phyloP scores from a whole-genome alignment of 208 protist species.

The Trypanosoma melophagium region DNA sequence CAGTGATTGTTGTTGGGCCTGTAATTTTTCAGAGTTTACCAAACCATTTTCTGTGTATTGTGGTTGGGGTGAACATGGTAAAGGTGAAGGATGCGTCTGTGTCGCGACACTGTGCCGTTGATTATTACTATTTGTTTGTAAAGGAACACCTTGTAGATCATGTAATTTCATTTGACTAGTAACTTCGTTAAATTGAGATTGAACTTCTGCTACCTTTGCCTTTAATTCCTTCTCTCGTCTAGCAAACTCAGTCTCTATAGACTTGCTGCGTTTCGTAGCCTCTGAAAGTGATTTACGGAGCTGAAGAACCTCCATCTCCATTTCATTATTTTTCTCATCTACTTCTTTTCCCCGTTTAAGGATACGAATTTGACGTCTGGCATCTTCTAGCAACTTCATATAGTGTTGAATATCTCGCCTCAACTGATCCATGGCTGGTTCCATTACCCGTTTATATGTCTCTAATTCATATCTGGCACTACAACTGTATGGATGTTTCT shows the following conservation, averaged over 20 bases:
- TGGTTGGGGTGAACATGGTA: too few relatives aligned
- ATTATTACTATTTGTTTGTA: too few relatives aligned
- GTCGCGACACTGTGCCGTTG: not conserved
- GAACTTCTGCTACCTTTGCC: slow-evolving; percentile 4
- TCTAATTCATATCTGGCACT: slow-evolving; percentile 45
- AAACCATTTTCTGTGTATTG: not conserved
- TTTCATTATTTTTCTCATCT: slow-evolving; percentile 7
- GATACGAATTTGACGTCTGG: slow-evolving; percentile 24
- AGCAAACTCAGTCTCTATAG: not conserved
- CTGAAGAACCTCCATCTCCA: not conserved
- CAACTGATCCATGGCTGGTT: slow-evolving; percentile 47
- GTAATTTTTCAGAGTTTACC: not conserved
- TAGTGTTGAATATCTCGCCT: slow-evolving; percentile 42
- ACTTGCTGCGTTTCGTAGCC: not conserved
- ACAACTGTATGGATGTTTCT: slow-evolving; percentile 29
- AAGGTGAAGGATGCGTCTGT: not conserved
- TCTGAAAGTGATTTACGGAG: slow-evolving; percentile 1
- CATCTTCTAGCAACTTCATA: slow-evolving; percentile 29
- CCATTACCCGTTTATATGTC: slow-evolving; percentile 58
- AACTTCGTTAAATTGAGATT: slow-evolving; percentile 6
- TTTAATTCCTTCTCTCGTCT: slow-evolving; percentile 15
- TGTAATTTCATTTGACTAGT: not conserved
- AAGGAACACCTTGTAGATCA: not conserved
- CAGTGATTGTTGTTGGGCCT: not conserved
- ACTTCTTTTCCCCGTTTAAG: slow-evolving; percentile 22